These are phyloP conservation scores for Phascolomyces articulosus DNA, from an alignment of 371 early-diverging fungal genomes.

Conservation along the genomic window DNA sequence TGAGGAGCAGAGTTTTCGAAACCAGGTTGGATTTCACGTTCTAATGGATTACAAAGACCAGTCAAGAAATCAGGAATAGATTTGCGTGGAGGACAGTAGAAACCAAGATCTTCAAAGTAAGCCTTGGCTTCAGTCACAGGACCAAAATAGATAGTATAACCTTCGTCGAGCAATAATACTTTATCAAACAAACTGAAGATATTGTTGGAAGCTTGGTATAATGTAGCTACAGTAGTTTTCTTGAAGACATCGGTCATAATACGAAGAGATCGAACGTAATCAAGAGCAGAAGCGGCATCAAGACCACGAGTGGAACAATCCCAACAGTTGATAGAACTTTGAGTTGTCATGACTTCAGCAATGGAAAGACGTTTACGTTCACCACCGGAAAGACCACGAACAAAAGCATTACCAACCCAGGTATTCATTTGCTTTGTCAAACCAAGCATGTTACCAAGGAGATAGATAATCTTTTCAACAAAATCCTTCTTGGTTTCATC, in stretches of 20 bases:
- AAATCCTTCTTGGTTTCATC: conserved; percentile 45
- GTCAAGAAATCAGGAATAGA: conserved; percentile 76
- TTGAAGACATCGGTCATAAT: conserved; percentile 67
- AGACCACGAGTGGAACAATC: conserved; percentile 91
- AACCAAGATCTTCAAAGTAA: conserved; percentile 74
- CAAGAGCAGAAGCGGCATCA: conserved; percentile 88
- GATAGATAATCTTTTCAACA: conserved; percentile 46
- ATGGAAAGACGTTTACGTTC: conserved; percentile 90
- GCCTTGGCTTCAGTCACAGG: conserved; percentile 62
- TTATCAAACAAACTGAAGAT: conserved; percentile 81
- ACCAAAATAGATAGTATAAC: conserved; percentile 77
- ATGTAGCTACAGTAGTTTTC: conserved; percentile 64
- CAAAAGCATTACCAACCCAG: conserved; percentile 80
- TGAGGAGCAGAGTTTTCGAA: conserved; percentile 51
- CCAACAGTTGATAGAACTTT: conserved; percentile 76
- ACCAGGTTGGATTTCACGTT: conserved; percentile 59
- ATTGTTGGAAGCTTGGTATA: conserved; percentile 75
- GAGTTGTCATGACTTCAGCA: conserved; percentile 84
- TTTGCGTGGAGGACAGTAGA: conserved; percentile 70
- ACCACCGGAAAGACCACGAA: conserved; percentile 86
- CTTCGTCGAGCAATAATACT: conserved; percentile 69
- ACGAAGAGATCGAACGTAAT: conserved; percentile 71
- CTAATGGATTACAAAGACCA: conserved; percentile 67
- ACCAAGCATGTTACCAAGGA: conserved; percentile 73
- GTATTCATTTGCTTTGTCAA: conserved; percentile 76